Percentiles rank a stretch among this genome's conserved stretches.
phyloP scores from a whole-genome alignment of 2,329 filamentous ascomycete species.

The Verticillium nonalfalfae region DNA sequence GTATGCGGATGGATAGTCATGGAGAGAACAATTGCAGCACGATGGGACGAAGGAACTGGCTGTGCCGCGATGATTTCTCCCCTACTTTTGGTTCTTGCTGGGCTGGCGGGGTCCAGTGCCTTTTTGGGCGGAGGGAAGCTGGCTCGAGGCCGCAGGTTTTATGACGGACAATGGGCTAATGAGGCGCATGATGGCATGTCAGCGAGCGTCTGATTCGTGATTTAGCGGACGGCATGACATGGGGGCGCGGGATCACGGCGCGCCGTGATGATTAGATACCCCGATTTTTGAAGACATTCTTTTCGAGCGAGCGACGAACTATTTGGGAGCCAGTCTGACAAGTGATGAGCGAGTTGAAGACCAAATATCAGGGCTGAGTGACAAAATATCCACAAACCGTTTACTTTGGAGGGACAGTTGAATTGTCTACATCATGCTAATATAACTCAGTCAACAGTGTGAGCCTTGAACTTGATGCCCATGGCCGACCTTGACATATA shows the following conservation, averaged over 20 bases:
- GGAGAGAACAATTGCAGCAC: background rate
- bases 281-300: background rate
- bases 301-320: background rate
- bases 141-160: background rate
- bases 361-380: no score
- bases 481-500: no score
- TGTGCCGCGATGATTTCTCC: background rate
- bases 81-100: background rate
- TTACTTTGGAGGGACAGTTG: background rate
- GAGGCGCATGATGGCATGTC: background rate
- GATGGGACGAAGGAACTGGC: background rate
- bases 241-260: background rate
- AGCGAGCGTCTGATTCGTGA: background rate
- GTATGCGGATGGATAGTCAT: background rate
- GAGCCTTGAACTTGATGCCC: no score
- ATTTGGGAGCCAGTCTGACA: background rate
- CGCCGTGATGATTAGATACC: background rate
- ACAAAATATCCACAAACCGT: background rate
- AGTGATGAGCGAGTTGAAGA: background rate
- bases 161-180: background rate
- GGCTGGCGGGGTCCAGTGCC: background rate
- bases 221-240: background rate
- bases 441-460: no score
- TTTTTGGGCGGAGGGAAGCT: background rate
- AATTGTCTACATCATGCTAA: background rate